phyloP scores from a whole-genome alignment of 164 flowering plant species.

The Cinnamomum chago region DNA sequence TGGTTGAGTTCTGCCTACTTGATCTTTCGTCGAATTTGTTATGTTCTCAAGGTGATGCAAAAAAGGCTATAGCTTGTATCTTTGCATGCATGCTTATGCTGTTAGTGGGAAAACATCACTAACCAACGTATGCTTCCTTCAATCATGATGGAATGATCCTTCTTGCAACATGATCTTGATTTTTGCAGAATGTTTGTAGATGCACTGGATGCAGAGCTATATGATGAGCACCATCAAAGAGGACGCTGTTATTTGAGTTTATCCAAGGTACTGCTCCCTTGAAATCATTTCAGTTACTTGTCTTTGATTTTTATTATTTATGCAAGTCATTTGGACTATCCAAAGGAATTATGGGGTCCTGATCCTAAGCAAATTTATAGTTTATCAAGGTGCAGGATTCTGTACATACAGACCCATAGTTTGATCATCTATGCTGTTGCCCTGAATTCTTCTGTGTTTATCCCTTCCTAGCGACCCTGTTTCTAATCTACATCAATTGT shows the following conservation, averaged over 20 bases:
- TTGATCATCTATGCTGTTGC: background rate
- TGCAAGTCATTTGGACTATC: no score
- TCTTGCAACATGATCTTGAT: background rate
- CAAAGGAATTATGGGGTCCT: no score
- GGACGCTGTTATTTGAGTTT: conserved; percentile 75
- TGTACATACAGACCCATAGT: background rate
- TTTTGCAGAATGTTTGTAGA: conserved; percentile 87
- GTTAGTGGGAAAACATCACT: no score
- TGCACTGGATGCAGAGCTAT: conserved; percentile 74
- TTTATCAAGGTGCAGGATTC: background rate
- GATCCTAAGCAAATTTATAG: no score
- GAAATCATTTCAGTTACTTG: background rate
- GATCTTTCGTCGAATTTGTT: conserved; percentile 81
- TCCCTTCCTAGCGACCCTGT: no score
- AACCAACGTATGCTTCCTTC: background rate
- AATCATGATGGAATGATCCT: background rate
- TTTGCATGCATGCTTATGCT: background rate
- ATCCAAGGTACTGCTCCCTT: conserved; percentile 43
- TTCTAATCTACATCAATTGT: no score
- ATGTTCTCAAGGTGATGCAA: conserved; percentile 84
- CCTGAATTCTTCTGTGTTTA: no score
- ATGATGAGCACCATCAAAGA: conserved; percentile 66
- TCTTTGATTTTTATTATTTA: background rate
- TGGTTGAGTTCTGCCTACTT: conserved; percentile 88
- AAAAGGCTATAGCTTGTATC: background rate